These are phyloP conservation scores for Candida pseudoviswanathii DNA, from an alignment of 1,139 yeast species.

Conservation along the genomic window DNA sequence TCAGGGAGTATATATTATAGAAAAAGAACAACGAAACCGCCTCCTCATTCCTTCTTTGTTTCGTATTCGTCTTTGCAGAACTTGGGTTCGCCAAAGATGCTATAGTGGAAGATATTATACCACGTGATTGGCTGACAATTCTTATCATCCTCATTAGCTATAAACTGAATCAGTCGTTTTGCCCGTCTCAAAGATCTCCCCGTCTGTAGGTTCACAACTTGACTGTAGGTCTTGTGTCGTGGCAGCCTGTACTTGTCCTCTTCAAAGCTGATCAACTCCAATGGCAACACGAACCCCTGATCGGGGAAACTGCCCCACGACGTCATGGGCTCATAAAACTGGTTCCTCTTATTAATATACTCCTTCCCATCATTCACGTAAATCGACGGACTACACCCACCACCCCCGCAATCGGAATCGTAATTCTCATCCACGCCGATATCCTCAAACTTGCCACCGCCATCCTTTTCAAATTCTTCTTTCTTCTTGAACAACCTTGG, in stretches of 20 bases:
- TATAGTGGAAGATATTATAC: constrained; percentile 50
- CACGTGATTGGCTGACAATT: constrained; percentile 51
- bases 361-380: constrained; percentile 7
- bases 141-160: constrained; percentile 16
- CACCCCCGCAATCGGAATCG: constrained; percentile 3
- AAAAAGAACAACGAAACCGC: constrained; percentile 1
- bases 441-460: constrained; percentile 1
- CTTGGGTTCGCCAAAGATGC: constrained; percentile 49
- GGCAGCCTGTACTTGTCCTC: constrained; percentile 22
- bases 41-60: background rate
- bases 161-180: constrained; percentile 1
- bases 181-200: constrained; percentile 6
- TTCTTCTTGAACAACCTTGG: constrained; percentile 17
- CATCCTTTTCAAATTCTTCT: constrained; percentile 7
- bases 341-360: constrained; percentile 14
- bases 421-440: constrained; percentile 1
- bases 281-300: constrained; percentile 22
- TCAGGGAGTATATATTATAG: constrained; percentile 4
- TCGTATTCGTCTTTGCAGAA: constrained; percentile 30
- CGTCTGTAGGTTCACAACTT: constrained; percentile 19
- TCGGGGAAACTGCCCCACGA: background rate
- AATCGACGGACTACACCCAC: background rate
- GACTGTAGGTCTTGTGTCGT: constrained; percentile 27
- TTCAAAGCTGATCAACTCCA: constrained; percentile 22
- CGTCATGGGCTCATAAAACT: constrained; percentile 8